Conservation (phyloP, 2,329 filamentous ascomycete genomes). For the Nigrospora oryzae region DNA sequence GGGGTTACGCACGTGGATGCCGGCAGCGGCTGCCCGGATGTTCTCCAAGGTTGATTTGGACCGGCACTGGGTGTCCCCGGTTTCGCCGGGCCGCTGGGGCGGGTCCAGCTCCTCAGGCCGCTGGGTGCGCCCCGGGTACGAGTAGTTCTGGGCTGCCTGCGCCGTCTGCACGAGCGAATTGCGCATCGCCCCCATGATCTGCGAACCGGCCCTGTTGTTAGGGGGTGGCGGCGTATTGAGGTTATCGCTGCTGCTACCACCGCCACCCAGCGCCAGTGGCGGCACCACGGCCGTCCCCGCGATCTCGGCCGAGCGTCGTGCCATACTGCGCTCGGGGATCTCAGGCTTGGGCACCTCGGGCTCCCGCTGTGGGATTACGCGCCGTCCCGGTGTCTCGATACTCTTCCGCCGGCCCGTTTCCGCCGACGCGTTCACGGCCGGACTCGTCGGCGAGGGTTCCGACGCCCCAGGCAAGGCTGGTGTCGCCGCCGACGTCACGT, state of each 20-base stretch:
- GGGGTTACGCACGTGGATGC: slow-evolving; percentile 1
- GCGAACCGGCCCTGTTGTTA: neutral
- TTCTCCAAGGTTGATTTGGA: slow-evolving; percentile 1
- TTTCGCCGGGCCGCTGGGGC: neutral
- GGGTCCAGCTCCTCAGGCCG: neutral
- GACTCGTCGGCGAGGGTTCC: neutral
- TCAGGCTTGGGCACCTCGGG: neutral
- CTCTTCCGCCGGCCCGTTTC: neutral
- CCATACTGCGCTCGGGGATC: too few relatives aligned
- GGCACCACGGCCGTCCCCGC: neutral
- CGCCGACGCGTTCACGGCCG: neutral
- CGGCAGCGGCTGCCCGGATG: slow-evolving; percentile 3
- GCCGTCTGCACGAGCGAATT: neutral
- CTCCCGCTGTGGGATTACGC: slow-evolving; percentile 3
- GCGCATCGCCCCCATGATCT: too few relatives aligned
- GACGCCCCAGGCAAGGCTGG: too few relatives aligned
- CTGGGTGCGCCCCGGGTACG: slow-evolving; percentile 3
- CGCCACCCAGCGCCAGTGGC: neutral
- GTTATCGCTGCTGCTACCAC: neutral
- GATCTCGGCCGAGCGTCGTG: too few relatives aligned
- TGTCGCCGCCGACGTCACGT: too few relatives aligned
- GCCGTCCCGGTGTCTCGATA: slow-evolving; percentile 4
- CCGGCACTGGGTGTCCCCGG: neutral
- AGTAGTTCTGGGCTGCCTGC: slow-evolving; percentile 1
- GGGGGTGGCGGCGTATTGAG: neutral